A percentile compares a stretch with the other conserved stretches of the same genome.
phyloP scores from a whole-genome alignment of 129 eudicot genomes.

The Tagetes patula region DNA sequence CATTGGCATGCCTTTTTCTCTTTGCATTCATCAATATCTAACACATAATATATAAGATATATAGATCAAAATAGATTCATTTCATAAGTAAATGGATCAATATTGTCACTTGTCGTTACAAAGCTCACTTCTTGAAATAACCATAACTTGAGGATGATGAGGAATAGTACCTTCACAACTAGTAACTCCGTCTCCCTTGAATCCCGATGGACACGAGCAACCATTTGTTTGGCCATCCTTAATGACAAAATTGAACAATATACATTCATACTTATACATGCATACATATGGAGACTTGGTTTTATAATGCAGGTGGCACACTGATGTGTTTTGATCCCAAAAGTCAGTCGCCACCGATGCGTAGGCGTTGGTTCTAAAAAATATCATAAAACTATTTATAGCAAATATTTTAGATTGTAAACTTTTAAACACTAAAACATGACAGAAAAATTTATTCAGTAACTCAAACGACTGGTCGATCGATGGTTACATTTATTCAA shows the following conservation, averaged over 20 bases:
- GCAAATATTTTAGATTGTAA: too few relatives aligned
- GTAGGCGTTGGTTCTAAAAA: too few relatives aligned
- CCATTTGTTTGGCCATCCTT: slow-evolving; percentile 72
- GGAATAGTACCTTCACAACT: slow-evolving; percentile 66
- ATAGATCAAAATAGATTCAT: background rate
- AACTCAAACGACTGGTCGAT: too few relatives aligned
- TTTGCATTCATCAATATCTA: slow-evolving; percentile 43
- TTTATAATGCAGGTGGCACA: too few relatives aligned
- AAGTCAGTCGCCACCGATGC: too few relatives aligned
- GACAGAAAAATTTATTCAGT: too few relatives aligned
- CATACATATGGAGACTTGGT: too few relatives aligned
- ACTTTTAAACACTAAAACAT: too few relatives aligned
- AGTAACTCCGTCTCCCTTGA: slow-evolving; percentile 76
- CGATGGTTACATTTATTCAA: too few relatives aligned
- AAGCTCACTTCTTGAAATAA: background rate
- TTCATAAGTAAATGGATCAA: slow-evolving; percentile 6
- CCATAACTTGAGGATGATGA: slow-evolving; percentile 3
- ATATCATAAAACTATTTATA: too few relatives aligned
- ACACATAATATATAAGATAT: background rate
- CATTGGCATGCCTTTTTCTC: slow-evolving; percentile 31
- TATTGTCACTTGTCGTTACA: background rate
- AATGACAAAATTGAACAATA: background rate
- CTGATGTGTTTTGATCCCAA: too few relatives aligned
- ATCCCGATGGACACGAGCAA: slow-evolving; percentile 78
- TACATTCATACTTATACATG: background rate